A percentile compares a stretch with the other conserved stretches of the same genome.
phyloP scores from a whole-genome alignment of 108 stramenopile genomes.

The Licmophora abbreviata region DNA sequence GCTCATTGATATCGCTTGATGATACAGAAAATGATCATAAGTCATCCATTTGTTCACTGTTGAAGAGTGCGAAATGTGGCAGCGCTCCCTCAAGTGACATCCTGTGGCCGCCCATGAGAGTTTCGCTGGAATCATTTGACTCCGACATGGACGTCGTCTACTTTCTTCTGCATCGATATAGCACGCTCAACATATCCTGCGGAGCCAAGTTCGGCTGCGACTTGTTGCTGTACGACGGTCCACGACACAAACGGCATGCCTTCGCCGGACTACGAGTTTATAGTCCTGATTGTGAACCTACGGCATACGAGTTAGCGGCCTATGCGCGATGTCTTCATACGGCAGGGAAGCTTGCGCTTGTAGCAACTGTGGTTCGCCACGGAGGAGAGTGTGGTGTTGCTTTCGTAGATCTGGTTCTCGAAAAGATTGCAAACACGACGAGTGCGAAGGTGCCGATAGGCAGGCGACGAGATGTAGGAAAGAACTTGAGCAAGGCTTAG shows the following conservation, averaged over 20 bases:
- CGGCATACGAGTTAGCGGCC: conserved; percentile 66
- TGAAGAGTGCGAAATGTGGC: background rate
- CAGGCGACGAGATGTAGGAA: conserved; percentile 20
- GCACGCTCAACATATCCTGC: conserved; percentile 54
- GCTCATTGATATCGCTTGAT: background rate
- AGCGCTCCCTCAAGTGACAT: background rate
- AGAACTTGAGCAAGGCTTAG: conserved; percentile 23
- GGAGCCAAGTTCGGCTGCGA: conserved; percentile 85
- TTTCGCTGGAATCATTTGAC: conserved; percentile 14
- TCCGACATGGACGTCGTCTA: conserved; percentile 23
- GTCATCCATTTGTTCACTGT: background rate
- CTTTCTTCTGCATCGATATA: conserved; percentile 39
- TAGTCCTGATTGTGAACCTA: conserved; percentile 15
- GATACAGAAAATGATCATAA: background rate
- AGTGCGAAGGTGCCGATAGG: conserved; percentile 7
- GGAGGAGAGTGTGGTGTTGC: conserved; percentile 27
- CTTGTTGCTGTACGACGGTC: conserved; percentile 76
- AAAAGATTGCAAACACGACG: conserved; percentile 43
- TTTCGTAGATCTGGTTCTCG: conserved; percentile 68
- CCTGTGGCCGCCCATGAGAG: background rate
- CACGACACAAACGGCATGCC: conserved; percentile 67
- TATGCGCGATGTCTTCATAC: conserved; percentile 77
- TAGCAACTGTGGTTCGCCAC: conserved; percentile 48
- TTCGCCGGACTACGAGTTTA: conserved; percentile 79
- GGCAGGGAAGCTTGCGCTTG: conserved; percentile 72